Conservation (phyloP, 2,329 filamentous ascomycete species). For the Pseudocercospora eumusae region DNA sequence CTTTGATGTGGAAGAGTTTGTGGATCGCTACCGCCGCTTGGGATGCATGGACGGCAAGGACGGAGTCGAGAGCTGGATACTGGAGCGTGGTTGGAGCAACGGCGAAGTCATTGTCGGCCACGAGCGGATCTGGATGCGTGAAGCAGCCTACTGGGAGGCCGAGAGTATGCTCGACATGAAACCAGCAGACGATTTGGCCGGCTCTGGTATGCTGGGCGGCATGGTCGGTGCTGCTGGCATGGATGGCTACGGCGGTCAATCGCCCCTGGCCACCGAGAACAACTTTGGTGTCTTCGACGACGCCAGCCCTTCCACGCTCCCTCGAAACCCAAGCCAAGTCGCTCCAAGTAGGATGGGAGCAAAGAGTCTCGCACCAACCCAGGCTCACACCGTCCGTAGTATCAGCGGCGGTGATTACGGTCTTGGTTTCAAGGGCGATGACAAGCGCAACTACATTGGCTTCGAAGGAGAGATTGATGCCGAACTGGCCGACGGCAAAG, state of each 20-base stretch:
- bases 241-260: slow-evolving; percentile 71
- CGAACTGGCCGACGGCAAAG: slow-evolving; percentile 74
- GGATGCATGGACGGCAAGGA: slow-evolving; percentile 89
- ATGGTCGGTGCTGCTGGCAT: slow-evolving; percentile 61
- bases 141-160: slow-evolving; percentile 95
- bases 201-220: slow-evolving; percentile 48
- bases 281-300: slow-evolving; percentile 44
- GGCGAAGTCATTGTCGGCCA: slow-evolving; percentile 89
- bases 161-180: slow-evolving; percentile 94
- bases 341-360: slow-evolving; percentile 47
- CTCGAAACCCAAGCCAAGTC: slow-evolving; percentile 50
- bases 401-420: slow-evolving; percentile 76
- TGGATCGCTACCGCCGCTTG: slow-evolving; percentile 74
- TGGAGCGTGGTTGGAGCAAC: slow-evolving; percentile 97
- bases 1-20: slow-evolving; percentile 92
- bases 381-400: slow-evolving; percentile 55
- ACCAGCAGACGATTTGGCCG: slow-evolving; percentile 53
- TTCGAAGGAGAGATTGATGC: slow-evolving; percentile 77
- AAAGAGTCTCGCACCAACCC: slow-evolving; percentile 57
- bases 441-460: slow-evolving; percentile 65
- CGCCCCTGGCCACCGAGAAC: slow-evolving; percentile 46
- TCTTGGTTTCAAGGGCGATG: slow-evolving; percentile 81
- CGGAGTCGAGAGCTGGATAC: slow-evolving; percentile 88
- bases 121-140: slow-evolving; percentile 93
- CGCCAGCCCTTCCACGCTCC: slow-evolving; percentile 69